Evolutionary conservation across 495 filamentous ascomycete genomes (phyloP), one percentile per base, ranked within the genome.

Genomic region (Neurospora tetraspora): DNA sequence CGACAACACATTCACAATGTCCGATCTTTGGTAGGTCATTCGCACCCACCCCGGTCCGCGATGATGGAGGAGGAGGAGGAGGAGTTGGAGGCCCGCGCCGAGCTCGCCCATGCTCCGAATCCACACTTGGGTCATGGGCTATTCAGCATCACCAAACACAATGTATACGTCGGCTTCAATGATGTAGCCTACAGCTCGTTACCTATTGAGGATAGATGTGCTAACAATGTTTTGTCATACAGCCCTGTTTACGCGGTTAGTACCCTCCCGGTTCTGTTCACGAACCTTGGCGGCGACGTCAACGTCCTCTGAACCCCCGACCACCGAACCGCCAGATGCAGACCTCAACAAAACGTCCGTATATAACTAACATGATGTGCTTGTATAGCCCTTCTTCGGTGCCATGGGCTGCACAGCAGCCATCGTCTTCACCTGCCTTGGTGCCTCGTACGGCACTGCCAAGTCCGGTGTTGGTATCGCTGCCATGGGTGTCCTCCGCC

Each of bases 221-320:
- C 76, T 78, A 71, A 80, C 79, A n/a, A 73, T 73, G 45, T 20
- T 34, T 40, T 70, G 75, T 70, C 77, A 18, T 78, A 77, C 78
- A 99, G 96, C 86, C 96, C 96, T 85, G 95, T 97, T 77, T 99
- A 99, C 88, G 95, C 96, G 87, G 96, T 99, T 86, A 92, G 95
- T 98, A 82, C 75, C 72, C 80, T 76, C 71, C 53, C 53, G 14
- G 23, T 18, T 34, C 7, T 31, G 27, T 27, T 36, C 43, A 70
- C 45, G 68, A 71, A 68, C 40, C 38, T 61, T 59, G 34, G 53
- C 27, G 27, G 53, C 53, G 27, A 34, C 53, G 27, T 65, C 53
- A 65, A 65, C 27, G 53, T 16, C 14, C 14, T 65, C 27, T 65
- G 53, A 34, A 65, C 23, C 27, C 5, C 27, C 53, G 12, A 31